These are phyloP conservation scores for Claviceps digitariae DNA, from an alignment of 2,329 filamentous ascomycete species.

Conservation along the genomic window DNA sequence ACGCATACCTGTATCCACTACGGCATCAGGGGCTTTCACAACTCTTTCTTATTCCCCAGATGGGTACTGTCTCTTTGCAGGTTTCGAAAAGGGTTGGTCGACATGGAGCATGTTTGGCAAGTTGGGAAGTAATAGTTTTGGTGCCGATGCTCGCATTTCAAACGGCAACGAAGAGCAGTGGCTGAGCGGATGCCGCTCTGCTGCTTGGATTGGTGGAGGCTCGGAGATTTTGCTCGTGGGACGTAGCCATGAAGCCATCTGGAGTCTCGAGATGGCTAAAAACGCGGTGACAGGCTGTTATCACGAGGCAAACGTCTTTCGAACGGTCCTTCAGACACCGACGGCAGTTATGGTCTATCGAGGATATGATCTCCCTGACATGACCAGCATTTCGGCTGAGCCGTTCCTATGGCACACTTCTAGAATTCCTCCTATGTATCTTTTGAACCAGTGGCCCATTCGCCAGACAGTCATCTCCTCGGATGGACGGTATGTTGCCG, in stretches of 20 bases:
- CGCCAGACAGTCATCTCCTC: conserved; percentile 74
- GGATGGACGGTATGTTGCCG: conserved; percentile 85
- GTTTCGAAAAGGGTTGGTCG: conserved; percentile 85
- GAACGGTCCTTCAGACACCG: conserved; percentile 79
- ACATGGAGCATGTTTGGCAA: conserved; percentile 98
- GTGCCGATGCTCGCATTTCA: conserved; percentile 49
- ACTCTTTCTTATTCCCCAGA: conserved; percentile 82
- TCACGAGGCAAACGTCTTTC: conserved; percentile 77
- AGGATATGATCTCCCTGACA: conserved; percentile 80
- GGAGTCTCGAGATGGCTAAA: conserved; percentile 81
- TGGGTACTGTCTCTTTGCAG: conserved; percentile 89
- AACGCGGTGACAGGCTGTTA: conserved; percentile 91
- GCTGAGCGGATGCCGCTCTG: conserved; percentile 66
- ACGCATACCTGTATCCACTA: conserved; percentile 50
- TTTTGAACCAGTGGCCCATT: conserved; percentile 89
- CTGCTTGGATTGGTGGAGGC: conserved; percentile 77
- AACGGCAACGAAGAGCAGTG: conserved; percentile 63
- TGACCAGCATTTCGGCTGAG: conserved; percentile 85
- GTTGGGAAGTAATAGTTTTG: conserved; percentile 71
- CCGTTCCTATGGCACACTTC: conserved; percentile 91
- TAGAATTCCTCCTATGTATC: conserved; percentile 70
- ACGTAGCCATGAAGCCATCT: conserved; percentile 62
- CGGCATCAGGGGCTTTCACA: conserved; percentile 56
- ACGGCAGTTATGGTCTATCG: conserved; percentile 84
- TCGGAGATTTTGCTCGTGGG: conserved; percentile 70